These are phyloP conservation scores for Phaeotremella skinneri DNA, from an alignment of 768 basidiomycete genomes.

Conservation along the genomic window DNA sequence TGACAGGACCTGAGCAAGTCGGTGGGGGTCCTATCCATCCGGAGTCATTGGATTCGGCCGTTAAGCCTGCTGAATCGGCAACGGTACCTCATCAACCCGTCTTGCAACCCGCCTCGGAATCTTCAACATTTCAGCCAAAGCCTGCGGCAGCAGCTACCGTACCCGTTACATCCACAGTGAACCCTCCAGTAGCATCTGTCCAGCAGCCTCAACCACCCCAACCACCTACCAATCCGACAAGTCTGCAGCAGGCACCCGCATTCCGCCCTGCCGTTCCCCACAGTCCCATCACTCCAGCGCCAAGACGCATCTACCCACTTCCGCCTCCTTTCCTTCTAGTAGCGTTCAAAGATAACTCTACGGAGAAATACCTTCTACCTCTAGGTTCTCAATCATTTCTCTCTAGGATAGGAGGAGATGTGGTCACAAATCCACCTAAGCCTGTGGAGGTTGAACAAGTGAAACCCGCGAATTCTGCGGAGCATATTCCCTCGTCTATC, in stretches of 20 bases:
- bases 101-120: neutral
- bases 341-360: slow-evolving; percentile 38
- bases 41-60: neutral
- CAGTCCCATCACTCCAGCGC: slow-evolving; percentile 16
- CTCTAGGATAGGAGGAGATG: slow-evolving; percentile 35
- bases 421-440: slow-evolving; percentile 28
- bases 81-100: neutral
- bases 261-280: neutral
- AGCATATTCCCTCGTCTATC: slow-evolving; percentile 1
- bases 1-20: slow-evolving; percentile 39
- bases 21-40: slow-evolving; percentile 35
- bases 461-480: neutral
- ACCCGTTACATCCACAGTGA: neutral
- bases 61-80: neutral
- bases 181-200: slow-evolving; percentile 2
- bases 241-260: slow-evolving; percentile 12
- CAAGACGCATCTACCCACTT: slow-evolving; percentile 31
- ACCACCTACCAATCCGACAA: slow-evolving; percentile 4
- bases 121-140: neutral
- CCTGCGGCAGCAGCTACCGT: neutral
- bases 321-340: slow-evolving; percentile 40
- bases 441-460: neutral
- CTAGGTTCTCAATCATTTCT: slow-evolving; percentile 32
- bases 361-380: slow-evolving; percentile 41
- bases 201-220: neutral